phyloP scores from a whole-genome alignment of 2,329 filamentous ascomycete species.

The Sphaerulina populicola region DNA sequence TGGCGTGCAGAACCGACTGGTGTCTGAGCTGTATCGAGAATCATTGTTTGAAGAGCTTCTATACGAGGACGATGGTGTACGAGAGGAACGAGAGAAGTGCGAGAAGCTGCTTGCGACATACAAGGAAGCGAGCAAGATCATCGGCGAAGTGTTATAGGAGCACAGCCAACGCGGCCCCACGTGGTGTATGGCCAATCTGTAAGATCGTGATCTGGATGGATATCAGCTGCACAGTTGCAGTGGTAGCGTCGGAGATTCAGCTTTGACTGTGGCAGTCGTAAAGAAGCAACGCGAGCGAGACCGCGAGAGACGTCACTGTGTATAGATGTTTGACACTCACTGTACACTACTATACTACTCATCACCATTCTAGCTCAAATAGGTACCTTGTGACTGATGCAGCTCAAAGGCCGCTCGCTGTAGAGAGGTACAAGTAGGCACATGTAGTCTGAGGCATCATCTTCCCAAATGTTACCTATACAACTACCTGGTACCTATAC shows the following conservation, averaged over 20 bases:
- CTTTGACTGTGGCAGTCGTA: slow-evolving; percentile 4
- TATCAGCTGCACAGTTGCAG: slow-evolving; percentile 7
- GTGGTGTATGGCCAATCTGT: slow-evolving; percentile 1
- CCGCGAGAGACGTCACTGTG: slow-evolving; percentile 1
- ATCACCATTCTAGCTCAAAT: slow-evolving; percentile 2
- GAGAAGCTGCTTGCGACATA: slow-evolving; percentile 93
- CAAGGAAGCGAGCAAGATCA: slow-evolving; percentile 95
- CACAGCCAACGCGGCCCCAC: too few relatives aligned
- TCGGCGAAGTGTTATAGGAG: slow-evolving; percentile 78
- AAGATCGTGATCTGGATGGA: slow-evolving; percentile 4
- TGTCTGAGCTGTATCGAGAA: slow-evolving; percentile 93
- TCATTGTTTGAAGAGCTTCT: slow-evolving; percentile 84
- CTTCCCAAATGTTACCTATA: too few relatives aligned
- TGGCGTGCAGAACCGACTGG: slow-evolving; percentile 90
- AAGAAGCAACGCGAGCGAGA: slow-evolving; percentile 1
- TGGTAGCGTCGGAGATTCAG: slow-evolving; percentile 3
- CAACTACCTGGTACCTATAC: too few relatives aligned
- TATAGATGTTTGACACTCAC: slow-evolving; percentile 8
- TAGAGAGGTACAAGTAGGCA: too few relatives aligned
- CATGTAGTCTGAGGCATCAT: too few relatives aligned
- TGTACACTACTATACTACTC: slow-evolving; percentile 5
- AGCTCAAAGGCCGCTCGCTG: not conserved
- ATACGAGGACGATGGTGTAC: slow-evolving; percentile 95
- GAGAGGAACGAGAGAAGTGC: slow-evolving; percentile 96
- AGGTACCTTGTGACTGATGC: not conserved